Percentiles rank a stretch among this genome's conserved stretches.
These are phyloP conservation scores for Cryphonectria carpinicola DNA, from an alignment of 2,329 filamentous ascomycete species.

Conservation along the genomic window DNA sequence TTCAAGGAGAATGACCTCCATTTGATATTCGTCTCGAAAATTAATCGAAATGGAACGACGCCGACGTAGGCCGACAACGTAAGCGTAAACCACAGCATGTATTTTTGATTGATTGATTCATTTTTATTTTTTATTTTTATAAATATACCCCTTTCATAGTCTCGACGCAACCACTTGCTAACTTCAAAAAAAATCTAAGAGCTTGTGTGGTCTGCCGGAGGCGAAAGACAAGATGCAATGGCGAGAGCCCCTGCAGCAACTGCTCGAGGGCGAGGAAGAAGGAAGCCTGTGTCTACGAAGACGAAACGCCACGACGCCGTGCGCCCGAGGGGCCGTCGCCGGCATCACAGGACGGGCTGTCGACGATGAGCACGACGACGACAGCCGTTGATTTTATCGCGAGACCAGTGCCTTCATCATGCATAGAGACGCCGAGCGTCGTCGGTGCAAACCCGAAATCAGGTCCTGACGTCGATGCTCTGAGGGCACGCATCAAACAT, in stretches of 20 bases:
- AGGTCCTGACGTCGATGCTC: conserved; percentile 39
- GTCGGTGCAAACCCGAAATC: conserved; percentile 5
- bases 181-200: not conserved
- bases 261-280: conserved; percentile 43
- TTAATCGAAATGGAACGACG: conserved; percentile 23
- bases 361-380: not conserved
- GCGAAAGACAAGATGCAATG: conserved; percentile 49
- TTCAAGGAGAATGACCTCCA: not conserved
- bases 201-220: conserved; percentile 46
- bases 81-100: not conserved
- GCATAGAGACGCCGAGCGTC: conserved; percentile 31
- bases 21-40: not conserved
- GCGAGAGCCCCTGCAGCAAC: conserved; percentile 47
- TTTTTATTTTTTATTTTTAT: too few species aligned
- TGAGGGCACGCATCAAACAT: conserved; percentile 45
- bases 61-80: conserved; percentile 27
- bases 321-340: not conserved
- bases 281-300: conserved; percentile 39
- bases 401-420: not conserved
- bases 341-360: not conserved
- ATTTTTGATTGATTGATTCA: not conserved
- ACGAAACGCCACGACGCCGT: conserved; percentile 27
- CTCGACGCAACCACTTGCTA: not conserved
- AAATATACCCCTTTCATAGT: not conserved
- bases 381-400: not conserved